Evolutionary conservation across 2,329 filamentous ascomycete genomes (phyloP), one percentile per base, ranked within the genome.

Genomic region (Daldinia sp.): DNA sequence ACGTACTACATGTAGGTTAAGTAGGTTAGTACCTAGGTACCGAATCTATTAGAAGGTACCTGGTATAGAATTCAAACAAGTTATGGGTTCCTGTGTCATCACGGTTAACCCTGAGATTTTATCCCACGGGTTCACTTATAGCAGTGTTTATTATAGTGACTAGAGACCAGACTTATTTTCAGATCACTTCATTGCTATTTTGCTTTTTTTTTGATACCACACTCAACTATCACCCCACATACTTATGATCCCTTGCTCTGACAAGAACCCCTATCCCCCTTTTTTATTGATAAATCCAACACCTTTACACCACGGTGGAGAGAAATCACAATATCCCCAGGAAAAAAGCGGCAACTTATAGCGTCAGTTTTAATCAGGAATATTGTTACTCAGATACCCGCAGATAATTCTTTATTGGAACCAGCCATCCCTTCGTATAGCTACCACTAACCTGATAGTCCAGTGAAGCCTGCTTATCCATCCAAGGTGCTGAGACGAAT

Each of bases 401-500:
- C 13, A 42, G 18, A 4, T 15, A 5, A 5, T 15, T 13, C 35
- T 10, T 7, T 9, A 35, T 42, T 20, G 9, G 41, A 6, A 20
- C 6, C n/a, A 7, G n/a, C n/a, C 6, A 18, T 9, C 28, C 13
- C 6, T 26, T 51, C 13, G 28, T 26, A 33, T n/a, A 6, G 26
- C 15, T 30, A 51, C 15, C n/a, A 18, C 9, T 7, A 12, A 15
- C 46, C 13, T 12, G n/a, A 28, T 7, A 51, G 13, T 33, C 15
- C 13, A 51, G 15, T 33, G 15, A 33, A 18, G 1, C 15, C 15
- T 37, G 20, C 10, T 54, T 54, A 54, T 13, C 30, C 30, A 26
- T n/a, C 37, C 5, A 93, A 88, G 69, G 88, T 86, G 58, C 89
- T 86, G 0, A 97, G 90, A 55, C 90, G 89, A 78, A 99, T 96